These are phyloP conservation scores for Scutellaria minor DNA, from an alignment of 257 asterid genomes.

Conservation along the genomic window DNA sequence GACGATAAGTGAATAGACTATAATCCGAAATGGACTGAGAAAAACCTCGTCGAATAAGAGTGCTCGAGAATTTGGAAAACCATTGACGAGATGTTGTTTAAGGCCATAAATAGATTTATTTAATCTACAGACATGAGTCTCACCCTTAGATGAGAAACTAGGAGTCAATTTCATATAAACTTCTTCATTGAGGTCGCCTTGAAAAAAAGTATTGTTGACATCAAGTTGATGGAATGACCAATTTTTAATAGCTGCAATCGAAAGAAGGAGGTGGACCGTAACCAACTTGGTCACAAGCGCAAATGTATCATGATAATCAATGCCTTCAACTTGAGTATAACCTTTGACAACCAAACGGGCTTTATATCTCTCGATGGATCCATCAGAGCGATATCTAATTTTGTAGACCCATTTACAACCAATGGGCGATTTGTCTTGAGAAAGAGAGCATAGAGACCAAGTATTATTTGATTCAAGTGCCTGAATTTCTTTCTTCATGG, in stretches of 20 bases:
- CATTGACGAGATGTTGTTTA: not conserved
- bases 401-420: not conserved
- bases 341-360: not conserved
- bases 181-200: not conserved
- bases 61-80: not conserved
- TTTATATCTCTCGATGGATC: not conserved
- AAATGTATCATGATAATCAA: not conserved
- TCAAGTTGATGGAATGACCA: not conserved
- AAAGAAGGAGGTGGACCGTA: too few relatives aligned
- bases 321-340: not conserved
- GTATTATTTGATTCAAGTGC: not conserved
- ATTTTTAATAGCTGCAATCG: too few relatives aligned
- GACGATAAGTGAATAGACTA: not conserved
- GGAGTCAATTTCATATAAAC: not conserved
- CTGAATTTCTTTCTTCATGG: not conserved
- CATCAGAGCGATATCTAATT: not conserved
- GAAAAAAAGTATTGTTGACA: not conserved
- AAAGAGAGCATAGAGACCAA: not conserved
- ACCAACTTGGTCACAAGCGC: not conserved
- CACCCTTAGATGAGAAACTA: not conserved
- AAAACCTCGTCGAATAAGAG: not conserved
- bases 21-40: not conserved
- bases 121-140: not conserved
- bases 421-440: not conserved
- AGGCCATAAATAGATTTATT: not conserved